Evolutionary conservation across 306 rosid genomes (phyloP), one percentile per base, ranked within the genome.

Genomic region (Prunus mongolica): DNA sequence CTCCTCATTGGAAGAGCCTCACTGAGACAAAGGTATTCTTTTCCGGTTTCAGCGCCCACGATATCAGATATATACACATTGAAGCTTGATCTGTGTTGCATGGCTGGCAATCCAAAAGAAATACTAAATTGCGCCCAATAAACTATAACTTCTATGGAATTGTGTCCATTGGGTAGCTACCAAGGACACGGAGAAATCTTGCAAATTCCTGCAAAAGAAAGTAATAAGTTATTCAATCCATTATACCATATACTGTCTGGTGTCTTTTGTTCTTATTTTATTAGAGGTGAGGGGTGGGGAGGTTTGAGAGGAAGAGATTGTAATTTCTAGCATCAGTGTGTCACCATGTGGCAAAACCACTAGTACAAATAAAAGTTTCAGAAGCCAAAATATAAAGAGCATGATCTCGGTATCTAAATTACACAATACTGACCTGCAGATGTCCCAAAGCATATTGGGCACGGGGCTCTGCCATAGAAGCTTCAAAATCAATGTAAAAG

Each of bases 381-480:
- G 47, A 52, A 50, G 25, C 28, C 6, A 51, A 11, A 19, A 30
- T 22, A 4, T 10, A 58, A 49, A 52, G 11, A 52, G 20, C 44
- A 22, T 16, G 18, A 38, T 41, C 24, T 30, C 67, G 32, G 54
- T 69, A 30, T 30, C 55, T 16, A 47, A 82, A 71, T 49, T 63
- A 20, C 44, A 65, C 32, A 56, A 73, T 68, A 66, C 86, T 56
- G 28, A 93, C 97, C 98, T 91, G 96, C 80, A 93, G 81, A 75
- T 91, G 92, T 71, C 79, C 89, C 83, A 93, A 78, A 79, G 97
- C 97, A 82, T 69, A 75, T 75, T 91, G 98, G 51, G 96, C 90
- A 8, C 93, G 93, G 27, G 92, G 85, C 73, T 93, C 97, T 30
- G 95, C 93, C 97, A 93, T 87, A 2, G 97, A 93, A 71, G 97